Base-by-base conservation (phyloP, 306 rosid genomes). In the Cyamopsis tetragonoloba region DNA sequence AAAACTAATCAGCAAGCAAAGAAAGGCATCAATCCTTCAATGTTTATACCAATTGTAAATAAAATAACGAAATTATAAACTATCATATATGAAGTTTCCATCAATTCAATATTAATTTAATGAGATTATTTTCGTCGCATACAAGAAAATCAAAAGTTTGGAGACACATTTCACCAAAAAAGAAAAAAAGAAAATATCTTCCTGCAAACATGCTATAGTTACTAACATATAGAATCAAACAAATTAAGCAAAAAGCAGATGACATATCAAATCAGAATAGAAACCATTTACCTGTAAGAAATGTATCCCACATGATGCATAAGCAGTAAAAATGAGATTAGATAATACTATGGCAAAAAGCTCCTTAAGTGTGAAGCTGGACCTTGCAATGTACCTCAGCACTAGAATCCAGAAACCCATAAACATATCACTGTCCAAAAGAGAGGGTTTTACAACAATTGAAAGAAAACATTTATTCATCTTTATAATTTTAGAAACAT, bases 341-440 rank as follows among this genome's bases (percentile, higher is more conserved):
- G 82, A 83, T 1, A 66, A 53, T 46, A 91, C 49, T 34, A 91
- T 88, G 0, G 76, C 62, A 43, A 79, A 75, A 57, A 91, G 82
- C 64, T 86, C 76, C 28, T 74, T 20, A 43, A 84, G 35, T 17
- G 64, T 80, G 68, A 83, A 54, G 13, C 62, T 24, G 2, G 70
- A 22, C 57, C 75, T n/a, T n/a, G n/a, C n/a, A n/a, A n/a, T n/a
- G n/a, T n/a, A n/a, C n/a, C n/a, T n/a, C n/a, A n/a, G n/a, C 60
- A 86, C 86, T 2, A 66, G 9, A 27, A 37, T 46, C 79, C 88
- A 34, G 61, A 91, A 76, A 58, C 61, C 27, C 6, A 80, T 44
- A 27, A 83, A 62, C 66, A 68, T 66, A 50, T 26, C 14, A 27
- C 46, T 43, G 19, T 55, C 43, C 2, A 20, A 59, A 27, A 28